A percentile compares a stretch with the other conserved stretches of the same genome.
Evolutionary conservation across 2,329 filamentous ascomycete genomes (phyloP).

Genomic region (Diaporthe citri): DNA sequence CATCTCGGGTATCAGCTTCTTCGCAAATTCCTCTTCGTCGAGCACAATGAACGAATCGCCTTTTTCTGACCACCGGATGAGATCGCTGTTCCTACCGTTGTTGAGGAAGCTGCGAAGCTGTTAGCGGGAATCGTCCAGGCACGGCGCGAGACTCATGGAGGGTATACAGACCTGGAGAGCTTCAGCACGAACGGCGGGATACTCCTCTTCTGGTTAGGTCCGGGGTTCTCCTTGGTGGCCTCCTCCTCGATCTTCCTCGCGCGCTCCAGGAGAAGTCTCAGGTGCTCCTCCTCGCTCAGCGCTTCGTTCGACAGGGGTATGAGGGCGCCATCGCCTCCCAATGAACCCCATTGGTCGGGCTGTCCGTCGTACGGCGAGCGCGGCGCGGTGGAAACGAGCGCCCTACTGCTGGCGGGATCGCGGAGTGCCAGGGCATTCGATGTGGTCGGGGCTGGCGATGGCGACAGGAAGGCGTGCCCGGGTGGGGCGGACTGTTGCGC

Average conservation of each 20-base stretch:
- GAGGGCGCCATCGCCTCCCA: conserved; percentile 58
- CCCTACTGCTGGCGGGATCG: conserved; percentile 65
- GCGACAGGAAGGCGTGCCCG: conserved; percentile 31
- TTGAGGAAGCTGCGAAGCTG: conserved; percentile 81
- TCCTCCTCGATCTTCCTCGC: conserved; percentile 82
- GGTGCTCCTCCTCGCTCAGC: conserved; percentile 79
- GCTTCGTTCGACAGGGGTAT: conserved; percentile 53
- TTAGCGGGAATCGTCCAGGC: conserved; percentile 39
- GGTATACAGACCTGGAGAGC: conserved; percentile 82
- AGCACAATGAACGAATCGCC: conserved; percentile 97
- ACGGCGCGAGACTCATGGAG: conserved; percentile 20
- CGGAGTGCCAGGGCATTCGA: conserved; percentile 66
- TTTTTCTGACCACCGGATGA: conserved; percentile 97
- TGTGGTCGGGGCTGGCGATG: conserved; percentile 45
- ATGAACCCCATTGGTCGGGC: conserved; percentile 53
- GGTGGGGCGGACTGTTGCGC: conserved; percentile 45
- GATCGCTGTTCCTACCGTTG: conserved; percentile 89
- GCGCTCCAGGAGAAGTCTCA: conserved; percentile 64
- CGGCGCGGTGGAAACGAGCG: conserved; percentile 59
- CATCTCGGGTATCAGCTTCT: conserved; percentile 94
- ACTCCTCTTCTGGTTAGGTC: conserved; percentile 34
- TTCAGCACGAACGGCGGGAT: conserved; percentile 99
- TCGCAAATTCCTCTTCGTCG: conserved; percentile 98
- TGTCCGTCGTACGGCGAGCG: conserved; percentile 47
- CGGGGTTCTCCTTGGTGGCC: conserved; percentile 83